Evolutionary conservation across 148 eudicot species (phyloP).

Genomic region (Spergularia bocconei): DNA sequence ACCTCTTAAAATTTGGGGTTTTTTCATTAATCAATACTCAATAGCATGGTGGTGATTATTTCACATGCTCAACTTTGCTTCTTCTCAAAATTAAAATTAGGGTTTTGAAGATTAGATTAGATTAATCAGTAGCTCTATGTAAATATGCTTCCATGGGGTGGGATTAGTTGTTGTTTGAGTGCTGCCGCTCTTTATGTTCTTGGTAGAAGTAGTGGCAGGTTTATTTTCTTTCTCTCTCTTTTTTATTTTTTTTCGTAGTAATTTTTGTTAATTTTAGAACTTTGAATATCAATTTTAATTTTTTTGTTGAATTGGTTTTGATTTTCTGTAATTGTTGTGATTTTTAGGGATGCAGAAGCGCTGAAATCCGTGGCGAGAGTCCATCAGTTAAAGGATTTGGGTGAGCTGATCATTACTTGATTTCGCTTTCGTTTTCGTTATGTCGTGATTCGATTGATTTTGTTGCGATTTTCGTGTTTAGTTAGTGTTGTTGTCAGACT

Average conservation of each 20-base stretch:
- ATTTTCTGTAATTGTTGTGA: background rate
- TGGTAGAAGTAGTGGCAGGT: slow-evolving; percentile 92
- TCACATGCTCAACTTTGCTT: background rate
- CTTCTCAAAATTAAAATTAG: slow-evolving; percentile 4
- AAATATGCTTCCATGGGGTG: slow-evolving; percentile 82
- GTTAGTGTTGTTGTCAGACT: background rate
- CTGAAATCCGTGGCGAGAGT: slow-evolving; percentile 77
- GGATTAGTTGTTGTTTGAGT: slow-evolving; percentile 78
- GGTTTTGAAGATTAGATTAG: slow-evolving; percentile 14
- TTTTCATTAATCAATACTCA: background rate
- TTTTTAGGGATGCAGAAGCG: slow-evolving; percentile 68
- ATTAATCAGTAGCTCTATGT: background rate
- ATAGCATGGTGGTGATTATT: background rate
- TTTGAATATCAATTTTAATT: background rate
- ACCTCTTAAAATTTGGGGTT: background rate
- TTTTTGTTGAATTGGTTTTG: background rate
- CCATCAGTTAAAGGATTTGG: slow-evolving; percentile 84
- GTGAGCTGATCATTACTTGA: slow-evolving; percentile 32
- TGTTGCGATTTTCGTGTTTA: background rate
- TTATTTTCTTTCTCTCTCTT: background rate
- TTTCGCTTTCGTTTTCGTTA: no score
- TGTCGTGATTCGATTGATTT: no score
- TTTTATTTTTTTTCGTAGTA: background rate
- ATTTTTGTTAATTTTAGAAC: background rate
- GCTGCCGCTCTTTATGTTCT: slow-evolving; percentile 89